Evolutionary conservation across 441 rosid genomes (phyloP).

Genomic region (Lepidium campestre): DNA sequence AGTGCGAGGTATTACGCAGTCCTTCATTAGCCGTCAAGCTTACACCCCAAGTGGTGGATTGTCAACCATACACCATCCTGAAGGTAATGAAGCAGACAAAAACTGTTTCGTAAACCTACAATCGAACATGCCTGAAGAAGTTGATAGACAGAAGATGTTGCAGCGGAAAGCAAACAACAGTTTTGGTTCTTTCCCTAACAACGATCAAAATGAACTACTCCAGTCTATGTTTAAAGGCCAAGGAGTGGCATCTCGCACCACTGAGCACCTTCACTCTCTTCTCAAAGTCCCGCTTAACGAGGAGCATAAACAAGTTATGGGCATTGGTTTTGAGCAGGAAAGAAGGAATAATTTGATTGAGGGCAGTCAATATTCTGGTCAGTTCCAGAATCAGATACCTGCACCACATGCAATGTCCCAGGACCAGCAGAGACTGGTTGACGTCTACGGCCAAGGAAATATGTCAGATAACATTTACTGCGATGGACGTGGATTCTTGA

Average conservation of each 20-base stretch:
- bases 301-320: conserved; percentile 26
- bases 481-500: conserved; percentile 52
- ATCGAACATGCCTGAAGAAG: conserved; percentile 45
- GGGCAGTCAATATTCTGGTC: conserved; percentile 48
- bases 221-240: conserved; percentile 79
- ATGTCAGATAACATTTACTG: conserved; percentile 46
- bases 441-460: conserved; percentile 52
- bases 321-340: conserved; percentile 34
- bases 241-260: conserved; percentile 39
- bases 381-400: conserved; percentile 54
- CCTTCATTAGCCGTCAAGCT: conserved; percentile 43
- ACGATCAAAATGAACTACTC: conserved; percentile 73
- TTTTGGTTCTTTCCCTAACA: conserved; percentile 55
- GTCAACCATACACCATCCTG: conserved; percentile 42
- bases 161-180: conserved; percentile 47
- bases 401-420: conserved; percentile 45
- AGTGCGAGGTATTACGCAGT: conserved; percentile 44
- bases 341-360: conserved; percentile 46
- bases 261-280: conserved; percentile 40
- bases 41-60: conserved; percentile 42
- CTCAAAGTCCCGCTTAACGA: conserved; percentile 18
- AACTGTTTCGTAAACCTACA: conserved; percentile 50
- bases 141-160: conserved; percentile 40
- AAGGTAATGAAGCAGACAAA: conserved; percentile 37
- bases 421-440: conserved; percentile 53